phyloP scores from a whole-genome alignment of 208 protist genomes.

The Pavlovales sp. region DNA sequence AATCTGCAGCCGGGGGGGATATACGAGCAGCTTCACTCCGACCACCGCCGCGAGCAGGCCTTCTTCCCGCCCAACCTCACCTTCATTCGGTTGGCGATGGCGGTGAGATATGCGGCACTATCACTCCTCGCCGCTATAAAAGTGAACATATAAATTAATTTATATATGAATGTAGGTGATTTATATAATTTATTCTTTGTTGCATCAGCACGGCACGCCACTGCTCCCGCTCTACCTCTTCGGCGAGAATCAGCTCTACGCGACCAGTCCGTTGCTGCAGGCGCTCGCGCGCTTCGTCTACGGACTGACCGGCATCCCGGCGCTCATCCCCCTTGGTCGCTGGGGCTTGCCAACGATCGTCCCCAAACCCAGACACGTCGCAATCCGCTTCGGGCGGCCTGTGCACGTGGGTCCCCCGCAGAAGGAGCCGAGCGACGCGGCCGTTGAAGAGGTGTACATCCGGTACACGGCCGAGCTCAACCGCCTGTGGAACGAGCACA shows the following conservation, averaged over 20 bases:
- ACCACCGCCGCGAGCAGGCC: neutral
- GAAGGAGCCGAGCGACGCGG: neutral
- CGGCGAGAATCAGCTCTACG: neutral
- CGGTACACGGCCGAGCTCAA: neutral
- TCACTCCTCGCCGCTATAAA: too few relatives aligned
- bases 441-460: neutral
- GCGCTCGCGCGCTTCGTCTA: neutral
- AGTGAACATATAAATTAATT: too few relatives aligned
- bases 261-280: too few relatives aligned
- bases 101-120: too few relatives aligned
- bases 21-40: neutral
- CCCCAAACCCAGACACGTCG: neutral
- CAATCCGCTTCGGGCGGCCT: neutral
- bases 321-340: neutral
- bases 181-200: too few relatives aligned
- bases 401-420: neutral
- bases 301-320: neutral
- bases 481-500: neutral
- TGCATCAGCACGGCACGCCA: neutral
- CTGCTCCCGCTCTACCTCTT: neutral
- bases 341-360: neutral
- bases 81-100: neutral
- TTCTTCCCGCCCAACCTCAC: slow-evolving; percentile 10
- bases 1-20: neutral
- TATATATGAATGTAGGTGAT: too few relatives aligned